Base-by-base conservation (phyloP, 2,329 filamentous ascomycete species). In the Paracoccidioides lutzii region DNA sequence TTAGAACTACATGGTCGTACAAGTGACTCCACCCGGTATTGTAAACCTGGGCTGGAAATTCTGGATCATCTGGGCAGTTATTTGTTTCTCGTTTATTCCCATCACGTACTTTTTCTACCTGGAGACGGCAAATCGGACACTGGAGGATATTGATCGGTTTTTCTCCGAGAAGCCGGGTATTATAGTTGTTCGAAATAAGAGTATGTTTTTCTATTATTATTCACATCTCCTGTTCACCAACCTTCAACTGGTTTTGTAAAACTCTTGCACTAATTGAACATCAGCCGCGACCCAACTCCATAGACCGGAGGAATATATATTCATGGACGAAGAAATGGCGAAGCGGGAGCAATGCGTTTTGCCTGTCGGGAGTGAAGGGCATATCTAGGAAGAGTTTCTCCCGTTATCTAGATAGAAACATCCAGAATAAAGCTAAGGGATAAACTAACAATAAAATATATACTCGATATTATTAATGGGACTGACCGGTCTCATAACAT, bases 1-100 rank as follows among this genome's bases (percentile, higher is more conserved):
- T 41, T 61, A 63, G 58, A 69, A 69, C 54, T 69, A 67, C 54
- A 65, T 69, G 63, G 63, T 69, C 14, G 67, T 67, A 3, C 64
- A 67, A 45, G 60, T 69, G 4, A 69, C 67, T 2, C 67, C 66
- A 0, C 60, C 63, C 22, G 65, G 64, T 0, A 66, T 69, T 33
- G 59, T 61, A n/a, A 66, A 63, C 35, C 60, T 70, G 7, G 64
- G 66, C 14, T 69, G 65, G 61, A 55, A 58, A 1, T 68, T 67
- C 58, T 69, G 64, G 57, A 62, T 67, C 37, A 64, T 67, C 50
- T 66, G 65, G 63, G 59, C 63, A n/a, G 57, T 64, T 3, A 50
- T 66, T 38, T 64, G 63, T 45, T 59, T 61, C 22, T 58, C 62
- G 3, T 65, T 67, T 49, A 60, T 69, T 7, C 62, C 65, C 2